Evolutionary conservation across 163 green algal genomes (phyloP), one percentile per base, ranked within the genome.

Genomic region (Chlamydomonas reinhardtii): DNA sequence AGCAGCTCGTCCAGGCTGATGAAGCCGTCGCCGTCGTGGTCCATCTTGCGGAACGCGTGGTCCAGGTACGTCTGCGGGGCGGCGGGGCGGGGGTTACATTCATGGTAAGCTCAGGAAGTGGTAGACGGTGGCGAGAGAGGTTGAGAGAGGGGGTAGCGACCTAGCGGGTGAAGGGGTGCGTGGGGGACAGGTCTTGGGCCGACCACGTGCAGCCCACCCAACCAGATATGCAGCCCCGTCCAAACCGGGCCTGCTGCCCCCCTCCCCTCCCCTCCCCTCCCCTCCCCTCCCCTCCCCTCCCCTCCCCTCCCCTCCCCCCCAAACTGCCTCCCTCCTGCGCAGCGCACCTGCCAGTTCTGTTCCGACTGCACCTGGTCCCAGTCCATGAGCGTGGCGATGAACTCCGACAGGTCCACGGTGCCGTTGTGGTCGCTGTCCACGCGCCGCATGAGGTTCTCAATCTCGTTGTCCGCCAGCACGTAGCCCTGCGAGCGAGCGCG

Each of bases 311-410:
- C 29, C 17, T 20, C 19, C 25, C 29, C 20, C 14, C 2, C 70
- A n/a, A n/a, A n/a, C 22, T 12, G 25, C n/a, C 2, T n/a, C n/a
- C 35, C 27, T 35, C 29, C 80, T 69, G n/a, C n/a, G n/a, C n/a
- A n/a, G n/a, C n/a, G n/a, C 68, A 90, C 86, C 86, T 91, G 83
- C 90, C 90, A 93, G 56, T 64, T 76, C 48, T 90, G 77, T 19
- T 88, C 83, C 20, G 82, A 61, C 83, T 93, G 87, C 81, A 96
- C 88, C 91, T 93, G 81, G 61, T 93, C 90, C 96, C 96, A 98
- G 88, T 98, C 96, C 27, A 98, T 88, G 35, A 98, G 91, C 29
- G 94, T 95, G n/a, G 92, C 90, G 73, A 97, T 87, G 78, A 98
- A 94, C 93, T 98, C 95, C 27, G 94, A 91, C 62, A 96, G 88